phyloP scores from a whole-genome alignment of 345 rosid genomes.

The Brassica juncea region DNA sequence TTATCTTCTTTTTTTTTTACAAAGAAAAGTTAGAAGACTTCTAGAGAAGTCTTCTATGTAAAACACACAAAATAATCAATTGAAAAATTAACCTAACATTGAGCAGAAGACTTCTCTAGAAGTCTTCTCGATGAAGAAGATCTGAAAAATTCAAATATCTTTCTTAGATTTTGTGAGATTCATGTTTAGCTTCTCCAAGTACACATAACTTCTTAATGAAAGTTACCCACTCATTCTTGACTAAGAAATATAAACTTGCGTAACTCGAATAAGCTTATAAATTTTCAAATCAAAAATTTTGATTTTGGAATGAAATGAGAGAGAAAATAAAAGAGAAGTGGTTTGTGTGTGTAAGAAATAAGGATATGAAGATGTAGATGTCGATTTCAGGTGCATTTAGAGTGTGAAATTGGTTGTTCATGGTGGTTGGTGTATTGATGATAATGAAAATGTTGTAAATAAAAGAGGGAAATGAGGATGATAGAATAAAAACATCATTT shows the following conservation, averaged over 20 bases:
- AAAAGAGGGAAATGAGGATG: too few relatives aligned
- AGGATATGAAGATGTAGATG: neutral
- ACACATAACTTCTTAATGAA: neutral
- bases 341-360: neutral
- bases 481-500: too few relatives aligned
- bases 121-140: too few relatives aligned
- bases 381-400: neutral
- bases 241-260: neutral
- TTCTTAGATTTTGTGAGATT: neutral
- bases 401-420: neutral
- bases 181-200: neutral
- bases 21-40: too few relatives aligned
- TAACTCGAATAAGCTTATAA: neutral
- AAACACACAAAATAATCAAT: neutral
- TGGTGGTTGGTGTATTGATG: neutral
- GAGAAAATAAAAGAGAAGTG: neutral
- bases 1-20: too few relatives aligned
- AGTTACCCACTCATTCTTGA: neutral
- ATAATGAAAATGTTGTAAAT: neutral
- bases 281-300: too few relatives aligned
- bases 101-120: too few relatives aligned
- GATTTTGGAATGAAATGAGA: neutral
- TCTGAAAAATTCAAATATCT: too few relatives aligned
- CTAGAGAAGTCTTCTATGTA: too few relatives aligned
- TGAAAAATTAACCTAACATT: neutral